Conservation (phyloP, 352 stramenopile species). For the Pythium guiyangense region DNA sequence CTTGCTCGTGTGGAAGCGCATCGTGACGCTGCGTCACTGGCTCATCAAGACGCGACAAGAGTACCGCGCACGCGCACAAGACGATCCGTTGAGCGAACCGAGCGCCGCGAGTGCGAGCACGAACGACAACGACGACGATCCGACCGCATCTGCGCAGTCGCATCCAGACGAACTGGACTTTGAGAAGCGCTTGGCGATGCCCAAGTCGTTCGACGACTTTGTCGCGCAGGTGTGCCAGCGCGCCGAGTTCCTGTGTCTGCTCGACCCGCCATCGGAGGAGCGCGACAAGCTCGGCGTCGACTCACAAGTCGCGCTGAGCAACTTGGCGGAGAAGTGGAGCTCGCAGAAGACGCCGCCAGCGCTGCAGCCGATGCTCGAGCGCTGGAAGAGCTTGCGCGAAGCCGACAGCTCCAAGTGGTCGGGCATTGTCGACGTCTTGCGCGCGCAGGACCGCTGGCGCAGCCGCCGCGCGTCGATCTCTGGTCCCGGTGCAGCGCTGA, state of each 20-base stretch:
- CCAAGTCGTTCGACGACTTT: conserved; percentile 65
- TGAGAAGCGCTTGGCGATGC: conserved; percentile 54
- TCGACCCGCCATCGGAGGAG: conserved; percentile 74
- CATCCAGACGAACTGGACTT: conserved; percentile 27
- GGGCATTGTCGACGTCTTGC: conserved; percentile 77
- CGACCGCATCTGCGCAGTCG: not conserved
- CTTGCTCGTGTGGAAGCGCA: conserved; percentile 65
- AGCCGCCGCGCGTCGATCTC: conserved; percentile 48
- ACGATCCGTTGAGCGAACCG: conserved; percentile 16
- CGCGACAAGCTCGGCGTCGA: conserved; percentile 52
- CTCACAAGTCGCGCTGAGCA: conserved; percentile 71
- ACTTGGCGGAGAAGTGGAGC: conserved; percentile 86
- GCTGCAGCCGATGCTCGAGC: conserved; percentile 82
- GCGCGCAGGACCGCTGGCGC: conserved; percentile 57
- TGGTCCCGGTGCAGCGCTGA: not conserved
- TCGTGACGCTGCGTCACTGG: conserved; percentile 82
- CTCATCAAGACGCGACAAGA: conserved; percentile 78
- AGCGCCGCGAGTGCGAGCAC: not conserved
- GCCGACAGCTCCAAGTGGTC: conserved; percentile 83
- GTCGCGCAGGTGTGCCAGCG: conserved; percentile 61
- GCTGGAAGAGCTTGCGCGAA: conserved; percentile 74
- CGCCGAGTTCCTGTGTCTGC: conserved; percentile 66
- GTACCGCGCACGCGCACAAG: conserved; percentile 58
- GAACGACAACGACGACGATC: not conserved
- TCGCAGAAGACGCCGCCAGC: conserved; percentile 75